Percentiles rank a stretch among this genome's conserved stretches.
These are phyloP conservation scores for Acacia melanoxylon DNA, from an alignment of 306 rosid species.

Conservation along the genomic window DNA sequence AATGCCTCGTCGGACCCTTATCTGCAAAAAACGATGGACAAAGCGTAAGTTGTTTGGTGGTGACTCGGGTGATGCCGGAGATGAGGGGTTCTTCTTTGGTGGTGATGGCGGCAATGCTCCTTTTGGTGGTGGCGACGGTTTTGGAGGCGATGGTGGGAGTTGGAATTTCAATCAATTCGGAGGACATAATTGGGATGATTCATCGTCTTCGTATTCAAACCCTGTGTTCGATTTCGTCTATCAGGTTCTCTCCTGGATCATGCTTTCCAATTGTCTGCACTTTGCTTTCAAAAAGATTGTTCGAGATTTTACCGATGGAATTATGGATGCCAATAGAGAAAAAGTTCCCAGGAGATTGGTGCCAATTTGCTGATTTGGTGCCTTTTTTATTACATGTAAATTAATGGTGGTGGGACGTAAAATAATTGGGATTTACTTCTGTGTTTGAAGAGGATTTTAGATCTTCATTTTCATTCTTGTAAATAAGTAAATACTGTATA, in stretches of 20 bases:
- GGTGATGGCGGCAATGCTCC: slow-evolving; percentile 53
- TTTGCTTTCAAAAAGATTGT: slow-evolving; percentile 78
- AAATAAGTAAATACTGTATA: slow-evolving; percentile 17
- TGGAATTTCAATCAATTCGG: slow-evolving; percentile 79
- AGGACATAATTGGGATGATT: slow-evolving; percentile 66
- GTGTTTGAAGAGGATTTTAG: background rate
- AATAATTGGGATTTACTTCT: background rate
- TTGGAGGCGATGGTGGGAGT: slow-evolving; percentile 54
- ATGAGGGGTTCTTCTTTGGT: slow-evolving; percentile 49
- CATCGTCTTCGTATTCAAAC: slow-evolving; percentile 58
- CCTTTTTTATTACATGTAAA: background rate
- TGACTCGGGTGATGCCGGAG: slow-evolving; percentile 46
- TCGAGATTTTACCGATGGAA: slow-evolving; percentile 54
- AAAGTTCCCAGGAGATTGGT: slow-evolving; percentile 65
- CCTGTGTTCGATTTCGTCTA: slow-evolving; percentile 86
- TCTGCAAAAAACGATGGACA: slow-evolving; percentile 64
- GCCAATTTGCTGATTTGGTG: slow-evolving; percentile 57
- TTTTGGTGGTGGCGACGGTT: slow-evolving; percentile 37
- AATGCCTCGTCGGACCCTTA: slow-evolving; percentile 50
- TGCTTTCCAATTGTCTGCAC: slow-evolving; percentile 80
- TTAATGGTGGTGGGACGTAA: background rate
- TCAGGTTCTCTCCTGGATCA: slow-evolving; percentile 82
- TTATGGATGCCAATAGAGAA: slow-evolving; percentile 63
- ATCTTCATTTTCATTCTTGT: slow-evolving; percentile 3
- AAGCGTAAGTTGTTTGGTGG: slow-evolving; percentile 55